Conservation (phyloP, 805 yeast genomes). For the Blastobotrys terrestris region DNA sequence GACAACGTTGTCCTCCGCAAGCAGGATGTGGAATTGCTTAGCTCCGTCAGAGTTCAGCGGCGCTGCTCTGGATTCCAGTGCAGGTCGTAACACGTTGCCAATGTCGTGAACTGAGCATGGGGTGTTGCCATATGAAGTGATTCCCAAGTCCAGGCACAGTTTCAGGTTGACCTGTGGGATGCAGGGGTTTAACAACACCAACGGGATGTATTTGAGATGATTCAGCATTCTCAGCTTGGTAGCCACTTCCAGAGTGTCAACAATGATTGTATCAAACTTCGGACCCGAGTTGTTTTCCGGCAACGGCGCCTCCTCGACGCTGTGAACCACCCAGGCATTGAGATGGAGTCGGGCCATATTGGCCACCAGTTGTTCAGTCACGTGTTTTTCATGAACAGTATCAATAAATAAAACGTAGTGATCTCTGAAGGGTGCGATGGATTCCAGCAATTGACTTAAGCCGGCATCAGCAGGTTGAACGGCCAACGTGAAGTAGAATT, state of each 20-base stretch:
- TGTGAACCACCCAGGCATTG: conserved; percentile 52
- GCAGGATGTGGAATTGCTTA: conserved; percentile 61
- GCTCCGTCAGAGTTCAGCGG: conserved; percentile 77
- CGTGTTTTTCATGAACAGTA: conserved; percentile 50
- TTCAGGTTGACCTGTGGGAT: conserved; percentile 74
- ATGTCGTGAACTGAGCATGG: conserved; percentile 79
- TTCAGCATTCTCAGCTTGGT: conserved; percentile 60
- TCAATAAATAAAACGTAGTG: conserved; percentile 68
- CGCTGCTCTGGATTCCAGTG: conserved; percentile 73
- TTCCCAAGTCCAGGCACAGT: conserved; percentile 77
- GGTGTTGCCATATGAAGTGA: conserved; percentile 81
- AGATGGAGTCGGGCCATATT: conserved; percentile 52
- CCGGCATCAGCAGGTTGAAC: conserved; percentile 66
- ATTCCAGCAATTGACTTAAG: conserved; percentile 59
- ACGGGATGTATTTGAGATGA: conserved; percentile 78
- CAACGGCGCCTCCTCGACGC: conserved; percentile 52
- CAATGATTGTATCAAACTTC: conserved; percentile 72
- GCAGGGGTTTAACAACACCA: conserved; percentile 70
- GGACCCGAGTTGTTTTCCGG: conserved; percentile 28
- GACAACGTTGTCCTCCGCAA: conserved; percentile 84
- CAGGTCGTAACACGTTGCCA: conserved; percentile 79
- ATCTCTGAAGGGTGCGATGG: conserved; percentile 61
- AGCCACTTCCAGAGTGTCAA: conserved; percentile 73
- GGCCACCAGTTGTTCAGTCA: conserved; percentile 44
- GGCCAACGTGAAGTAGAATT: conserved; percentile 73